These are phyloP conservation scores for Persicaria tinctoria DNA, from an alignment of 148 eudicot species.

Conservation along the genomic window DNA sequence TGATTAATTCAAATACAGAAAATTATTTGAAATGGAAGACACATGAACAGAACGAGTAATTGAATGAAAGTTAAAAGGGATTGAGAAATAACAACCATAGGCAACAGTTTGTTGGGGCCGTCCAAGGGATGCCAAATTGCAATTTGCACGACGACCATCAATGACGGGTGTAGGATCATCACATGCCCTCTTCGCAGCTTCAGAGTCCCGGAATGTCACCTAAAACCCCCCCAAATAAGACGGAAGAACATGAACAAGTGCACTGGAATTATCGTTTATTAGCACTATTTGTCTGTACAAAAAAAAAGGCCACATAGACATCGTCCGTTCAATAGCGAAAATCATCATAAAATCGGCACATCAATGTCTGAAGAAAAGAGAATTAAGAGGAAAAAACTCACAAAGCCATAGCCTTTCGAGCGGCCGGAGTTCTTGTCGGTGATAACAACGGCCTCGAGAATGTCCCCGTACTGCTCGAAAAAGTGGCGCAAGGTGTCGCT, in stretches of 20 bases:
- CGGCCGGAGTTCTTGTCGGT: conserved; percentile 89
- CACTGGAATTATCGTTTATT: background rate
- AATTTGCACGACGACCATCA: conserved; percentile 91
- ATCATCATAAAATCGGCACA: background rate
- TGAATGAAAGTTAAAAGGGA: background rate
- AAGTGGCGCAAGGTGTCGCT: conserved; percentile 64
- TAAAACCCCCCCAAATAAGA: conserved; percentile 53
- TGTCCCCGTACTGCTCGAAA: conserved; percentile 89
- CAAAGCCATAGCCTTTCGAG: conserved; percentile 96
- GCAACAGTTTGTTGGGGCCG: conserved; percentile 63
- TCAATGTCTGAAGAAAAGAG: background rate
- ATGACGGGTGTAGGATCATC: conserved; percentile 81
- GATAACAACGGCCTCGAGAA: conserved; percentile 95
- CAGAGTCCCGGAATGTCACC: conserved; percentile 98
- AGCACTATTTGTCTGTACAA: too few species aligned
- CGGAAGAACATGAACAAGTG: background rate
- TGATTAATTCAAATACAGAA: too few species aligned
- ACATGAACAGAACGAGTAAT: background rate
- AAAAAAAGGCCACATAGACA: too few species aligned
- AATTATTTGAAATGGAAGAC: background rate
- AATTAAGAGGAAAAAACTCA: conserved; percentile 31
- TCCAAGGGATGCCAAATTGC: conserved; percentile 93
- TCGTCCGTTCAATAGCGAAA: background rate
- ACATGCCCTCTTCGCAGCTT: conserved; percentile 93
- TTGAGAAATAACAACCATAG: conserved; percentile 26